phyloP scores from a whole-genome alignment of 352 stramenopile genomes.

The Phytophthora fragariaefolia region DNA sequence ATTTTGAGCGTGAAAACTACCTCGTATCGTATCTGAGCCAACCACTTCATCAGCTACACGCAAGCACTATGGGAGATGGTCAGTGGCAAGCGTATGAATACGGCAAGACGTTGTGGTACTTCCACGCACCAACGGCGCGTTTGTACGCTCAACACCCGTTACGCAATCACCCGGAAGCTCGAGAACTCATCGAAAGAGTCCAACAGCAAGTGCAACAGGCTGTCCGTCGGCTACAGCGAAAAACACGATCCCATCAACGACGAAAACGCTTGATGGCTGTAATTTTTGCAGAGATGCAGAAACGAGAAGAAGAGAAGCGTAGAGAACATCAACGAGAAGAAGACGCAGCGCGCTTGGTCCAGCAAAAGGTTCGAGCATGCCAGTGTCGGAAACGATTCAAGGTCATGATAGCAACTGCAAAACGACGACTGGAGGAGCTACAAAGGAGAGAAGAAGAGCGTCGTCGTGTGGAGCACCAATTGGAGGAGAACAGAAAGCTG shows the following conservation, averaged over 20 bases:
- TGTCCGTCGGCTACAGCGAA: constrained; percentile 46
- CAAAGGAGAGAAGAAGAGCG: constrained; percentile 17
- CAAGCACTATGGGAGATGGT: constrained; percentile 51
- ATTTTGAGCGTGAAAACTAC: constrained; percentile 64
- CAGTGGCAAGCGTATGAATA: constrained; percentile 76
- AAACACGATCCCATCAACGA: constrained; percentile 20
- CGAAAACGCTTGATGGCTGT: constrained; percentile 24
- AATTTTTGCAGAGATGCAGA: constrained; percentile 11
- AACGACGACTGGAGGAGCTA: constrained; percentile 15
- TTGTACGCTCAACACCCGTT: constrained; percentile 68
- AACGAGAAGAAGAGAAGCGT: constrained; percentile 18
- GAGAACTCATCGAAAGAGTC: constrained; percentile 47
- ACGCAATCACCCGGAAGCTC: constrained; percentile 50
- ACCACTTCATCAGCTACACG: constrained; percentile 52
- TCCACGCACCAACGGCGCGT: constrained; percentile 40
- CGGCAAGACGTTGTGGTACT: constrained; percentile 67
- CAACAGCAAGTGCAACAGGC: constrained; percentile 52
- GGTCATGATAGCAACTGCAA: constrained; percentile 16
- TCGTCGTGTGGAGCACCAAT: constrained; percentile 8
- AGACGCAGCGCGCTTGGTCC: constrained; percentile 14
- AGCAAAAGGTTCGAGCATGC: constrained; percentile 17
- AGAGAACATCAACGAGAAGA: constrained; percentile 12
- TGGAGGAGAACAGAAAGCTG: constrained; percentile 15
- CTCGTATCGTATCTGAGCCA: constrained; percentile 50
- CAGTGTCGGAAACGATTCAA: constrained; percentile 16